Evolutionary conservation across 208 protist genomes (phyloP).

Genomic region (Crithidia expoeki): DNA sequence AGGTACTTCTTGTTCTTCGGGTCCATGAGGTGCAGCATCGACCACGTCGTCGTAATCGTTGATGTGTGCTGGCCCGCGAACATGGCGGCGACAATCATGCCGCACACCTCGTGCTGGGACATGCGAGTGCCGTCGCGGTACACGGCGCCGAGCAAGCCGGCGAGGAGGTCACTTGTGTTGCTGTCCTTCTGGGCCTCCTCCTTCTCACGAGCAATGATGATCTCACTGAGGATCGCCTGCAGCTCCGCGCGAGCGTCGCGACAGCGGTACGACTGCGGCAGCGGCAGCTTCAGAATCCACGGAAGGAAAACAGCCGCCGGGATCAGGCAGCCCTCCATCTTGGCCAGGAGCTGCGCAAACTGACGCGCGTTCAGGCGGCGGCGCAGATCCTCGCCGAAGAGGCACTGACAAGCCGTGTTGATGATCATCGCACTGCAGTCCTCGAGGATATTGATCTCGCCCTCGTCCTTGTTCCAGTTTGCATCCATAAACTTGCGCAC

Average conservation of each 20-base stretch:
- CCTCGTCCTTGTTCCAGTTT: constrained; percentile 84
- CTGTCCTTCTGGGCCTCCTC: constrained; percentile 78
- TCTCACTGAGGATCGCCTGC: constrained; percentile 82
- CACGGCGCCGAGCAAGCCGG: constrained; percentile 80
- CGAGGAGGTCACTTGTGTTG: constrained; percentile 84
- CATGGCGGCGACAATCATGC: constrained; percentile 92
- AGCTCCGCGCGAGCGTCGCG: constrained; percentile 84
- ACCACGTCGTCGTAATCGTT: constrained; percentile 91
- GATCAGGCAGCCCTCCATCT: constrained; percentile 87
- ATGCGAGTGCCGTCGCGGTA: constrained; percentile 89
- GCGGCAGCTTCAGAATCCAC: constrained; percentile 76
- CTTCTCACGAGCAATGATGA: constrained; percentile 87
- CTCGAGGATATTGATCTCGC: constrained; percentile 83
- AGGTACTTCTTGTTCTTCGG: constrained; percentile 67
- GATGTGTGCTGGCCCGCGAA: constrained; percentile 95
- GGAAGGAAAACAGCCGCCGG: constrained; percentile 86
- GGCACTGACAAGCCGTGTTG: constrained; percentile 91
- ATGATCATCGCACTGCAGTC: constrained; percentile 93
- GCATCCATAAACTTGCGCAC: constrained; percentile 76
- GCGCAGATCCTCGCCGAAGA: constrained; percentile 92
- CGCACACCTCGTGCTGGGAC: constrained; percentile 90
- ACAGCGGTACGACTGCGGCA: constrained; percentile 79
- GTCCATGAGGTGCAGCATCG: constrained; percentile 85
- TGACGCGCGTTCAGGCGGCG: constrained; percentile 75
- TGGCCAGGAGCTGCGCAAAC: constrained; percentile 82